These are phyloP conservation scores for Mollisiaceae sp. DNA, from an alignment of 2,329 filamentous ascomycete species.

Conservation along the genomic window DNA sequence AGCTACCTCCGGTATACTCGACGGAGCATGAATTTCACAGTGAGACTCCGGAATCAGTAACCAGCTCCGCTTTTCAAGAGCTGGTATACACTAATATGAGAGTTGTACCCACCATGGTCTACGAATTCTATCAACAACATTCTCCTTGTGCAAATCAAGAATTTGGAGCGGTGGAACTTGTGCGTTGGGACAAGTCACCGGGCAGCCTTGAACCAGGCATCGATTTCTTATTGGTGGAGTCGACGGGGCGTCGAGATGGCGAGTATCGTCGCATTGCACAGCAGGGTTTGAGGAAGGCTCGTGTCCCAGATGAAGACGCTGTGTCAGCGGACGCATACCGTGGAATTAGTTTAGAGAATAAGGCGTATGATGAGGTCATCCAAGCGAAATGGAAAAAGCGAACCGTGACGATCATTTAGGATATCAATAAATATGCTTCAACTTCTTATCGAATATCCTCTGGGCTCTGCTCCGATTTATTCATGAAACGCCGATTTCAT, in stretches of 20 bases:
- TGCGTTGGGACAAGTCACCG: slow-evolving; percentile 20
- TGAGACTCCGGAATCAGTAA: slow-evolving; percentile 11
- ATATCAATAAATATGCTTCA: too few species aligned
- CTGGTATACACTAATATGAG: slow-evolving; percentile 17
- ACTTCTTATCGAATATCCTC: too few species aligned
- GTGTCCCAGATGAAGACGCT: slow-evolving; percentile 15
- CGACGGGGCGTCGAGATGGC: slow-evolving; percentile 19
- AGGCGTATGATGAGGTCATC: slow-evolving; percentile 25
- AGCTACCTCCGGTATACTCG: slow-evolving; percentile 21
- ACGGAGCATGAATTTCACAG: slow-evolving; percentile 17
- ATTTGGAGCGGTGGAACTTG: slow-evolving; percentile 23
- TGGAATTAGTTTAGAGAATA: slow-evolving; percentile 16
- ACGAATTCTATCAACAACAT: slow-evolving; percentile 28
- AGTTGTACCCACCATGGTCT: slow-evolving; percentile 19
- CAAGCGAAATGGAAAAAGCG: slow-evolving; percentile 24
- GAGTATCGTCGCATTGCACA: slow-evolving; percentile 24
- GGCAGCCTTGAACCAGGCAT: slow-evolving; percentile 20
- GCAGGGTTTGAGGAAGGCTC: slow-evolving; percentile 20
- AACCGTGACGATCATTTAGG: slow-evolving; percentile 22
- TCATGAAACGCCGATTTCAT: too few species aligned
- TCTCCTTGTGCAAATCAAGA: slow-evolving; percentile 16
- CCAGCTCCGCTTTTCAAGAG: slow-evolving; percentile 13
- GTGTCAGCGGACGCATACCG: slow-evolving; percentile 15
- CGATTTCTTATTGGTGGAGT: slow-evolving; percentile 27
- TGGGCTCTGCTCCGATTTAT: too few species aligned